Conservation (phyloP, 495 filamentous ascomycete genomes). For the Xylaria curta region DNA sequence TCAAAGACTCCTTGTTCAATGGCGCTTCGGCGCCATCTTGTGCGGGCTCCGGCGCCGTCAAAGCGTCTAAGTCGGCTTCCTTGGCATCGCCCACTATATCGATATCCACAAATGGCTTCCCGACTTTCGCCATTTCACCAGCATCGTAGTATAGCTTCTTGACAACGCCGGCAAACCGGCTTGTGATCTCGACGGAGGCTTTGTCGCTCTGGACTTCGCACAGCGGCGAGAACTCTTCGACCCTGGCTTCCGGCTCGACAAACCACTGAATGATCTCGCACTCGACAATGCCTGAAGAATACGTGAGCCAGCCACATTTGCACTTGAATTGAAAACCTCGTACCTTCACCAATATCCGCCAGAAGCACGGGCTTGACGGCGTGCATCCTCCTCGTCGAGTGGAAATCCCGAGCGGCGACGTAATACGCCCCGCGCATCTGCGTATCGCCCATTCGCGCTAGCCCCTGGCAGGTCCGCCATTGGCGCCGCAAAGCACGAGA, state of each 20-base stretch:
- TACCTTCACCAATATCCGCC: conserved; percentile 97
- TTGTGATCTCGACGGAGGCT: conserved; percentile 98
- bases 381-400: conserved; percentile 61
- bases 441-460: conserved; percentile 41
- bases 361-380: conserved; percentile 85
- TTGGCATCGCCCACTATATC: conserved; percentile 66
- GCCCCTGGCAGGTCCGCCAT: conserved; percentile 46
- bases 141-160: conserved; percentile 96
- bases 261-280: conserved; percentile 99
- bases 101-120: conserved; percentile 82
- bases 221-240: conserved; percentile 96
- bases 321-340: background rate
- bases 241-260: conserved; percentile 91
- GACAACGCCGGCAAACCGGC: conserved; percentile 90
- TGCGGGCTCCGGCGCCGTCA: conserved; percentile 44
- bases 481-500: conserved; percentile 50
- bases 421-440: conserved; percentile 31
- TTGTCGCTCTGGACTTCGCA: conserved; percentile 99
- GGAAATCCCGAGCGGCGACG: conserved; percentile 60
- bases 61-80: conserved; percentile 52
- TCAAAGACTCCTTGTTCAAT: conserved; percentile 33
- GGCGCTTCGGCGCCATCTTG: conserved; percentile 30
- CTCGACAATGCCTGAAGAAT: conserved; percentile 81
- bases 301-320: background rate
- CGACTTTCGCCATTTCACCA: conserved; percentile 94